Base-by-base conservation (phyloP, 2,329 filamentous ascomycete genomes). In the Bipolaris victoriae region DNA sequence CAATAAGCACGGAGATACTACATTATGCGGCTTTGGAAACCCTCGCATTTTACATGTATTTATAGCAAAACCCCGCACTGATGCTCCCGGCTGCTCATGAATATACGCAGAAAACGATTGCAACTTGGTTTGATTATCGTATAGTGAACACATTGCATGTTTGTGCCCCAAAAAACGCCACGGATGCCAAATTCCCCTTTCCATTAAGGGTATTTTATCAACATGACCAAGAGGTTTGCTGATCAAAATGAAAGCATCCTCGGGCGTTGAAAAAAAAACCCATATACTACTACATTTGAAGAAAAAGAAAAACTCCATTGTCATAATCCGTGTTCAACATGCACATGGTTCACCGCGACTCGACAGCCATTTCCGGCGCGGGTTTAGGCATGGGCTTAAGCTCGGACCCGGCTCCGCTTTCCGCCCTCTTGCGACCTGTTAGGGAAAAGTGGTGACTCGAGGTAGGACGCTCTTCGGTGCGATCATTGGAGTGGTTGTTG, bases 341-440 rank as follows among this genome's bases (percentile, higher is more conserved):
- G 26, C 26, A 31, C 31, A 45, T 15, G 3, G 22, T 47, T 63
- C 47, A 73, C 54, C 70, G 64, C 13, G 64, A 59, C 52, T 74
- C 72, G 6, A 69, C 66, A 15, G 67, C 53, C 9, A 67, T 58
- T 15, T 74, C 73, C 1, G 49, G 44, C 0, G 62, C 49, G 7
- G 73, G 67, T 48, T 72, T 72, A 31, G 85, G 81, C 69, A 94
- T 89, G 40, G 81, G 82, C 43, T 87, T 85, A 52, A 96, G 76
- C 74, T 96, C 91, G 29, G 90, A 84, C 5, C 89, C 91, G 60
- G 88, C 66, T 10, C 72, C 69, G 77, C 77, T 96, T 89, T 59
- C 90, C 82, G 29, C 88, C 88, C 67, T 87, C 80, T 91, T 93
- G 67, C 91, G 83, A 15, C 90, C 88, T 3, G 86, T 84, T 52